Evolutionary conservation across 225 moss, liverwort and hornwort species (phyloP).

Genomic region (Ulota crispa): DNA sequence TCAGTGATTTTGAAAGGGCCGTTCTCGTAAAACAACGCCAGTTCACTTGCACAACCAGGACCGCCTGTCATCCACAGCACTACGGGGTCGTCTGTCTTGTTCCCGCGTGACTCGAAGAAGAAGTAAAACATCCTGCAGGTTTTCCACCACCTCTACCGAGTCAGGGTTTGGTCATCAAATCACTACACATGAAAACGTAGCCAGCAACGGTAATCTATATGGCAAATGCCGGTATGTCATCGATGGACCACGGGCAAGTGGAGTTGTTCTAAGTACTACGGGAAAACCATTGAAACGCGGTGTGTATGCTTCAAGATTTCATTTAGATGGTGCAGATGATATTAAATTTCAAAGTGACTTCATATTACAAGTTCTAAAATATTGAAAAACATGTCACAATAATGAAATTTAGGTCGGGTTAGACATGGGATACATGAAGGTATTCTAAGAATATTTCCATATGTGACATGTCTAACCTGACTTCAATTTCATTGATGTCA

Average conservation of each 20-base stretch:
- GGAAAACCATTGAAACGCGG: background rate
- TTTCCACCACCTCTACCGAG: background rate
- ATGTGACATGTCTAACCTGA: too few species aligned
- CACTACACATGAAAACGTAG: background rate
- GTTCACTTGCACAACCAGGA: slow-evolving; percentile 67
- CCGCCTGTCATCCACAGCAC: slow-evolving; percentile 75
- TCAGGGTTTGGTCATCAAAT: slow-evolving; percentile 18
- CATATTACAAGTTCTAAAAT: background rate
- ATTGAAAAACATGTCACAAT: background rate
- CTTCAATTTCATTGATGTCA: too few species aligned
- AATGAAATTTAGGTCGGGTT: background rate
- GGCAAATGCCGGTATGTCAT: background rate
- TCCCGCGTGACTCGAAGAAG: slow-evolving; percentile 69
- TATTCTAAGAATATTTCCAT: background rate
- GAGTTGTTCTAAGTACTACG: background rate
- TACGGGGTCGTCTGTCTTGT: slow-evolving; percentile 64
- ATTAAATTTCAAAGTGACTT: background rate
- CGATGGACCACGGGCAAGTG: background rate
- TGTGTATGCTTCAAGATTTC: background rate
- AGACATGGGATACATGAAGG: background rate
- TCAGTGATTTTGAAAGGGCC: slow-evolving; percentile 69
- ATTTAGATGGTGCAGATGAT: background rate
- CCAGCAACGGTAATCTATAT: background rate
- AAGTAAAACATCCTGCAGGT: slow-evolving; percentile 63
- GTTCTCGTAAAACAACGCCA: slow-evolving; percentile 68